Evolutionary conservation across 1,139 yeast species (phyloP).

Genomic region (Sugiyamaella pinicola): DNA sequence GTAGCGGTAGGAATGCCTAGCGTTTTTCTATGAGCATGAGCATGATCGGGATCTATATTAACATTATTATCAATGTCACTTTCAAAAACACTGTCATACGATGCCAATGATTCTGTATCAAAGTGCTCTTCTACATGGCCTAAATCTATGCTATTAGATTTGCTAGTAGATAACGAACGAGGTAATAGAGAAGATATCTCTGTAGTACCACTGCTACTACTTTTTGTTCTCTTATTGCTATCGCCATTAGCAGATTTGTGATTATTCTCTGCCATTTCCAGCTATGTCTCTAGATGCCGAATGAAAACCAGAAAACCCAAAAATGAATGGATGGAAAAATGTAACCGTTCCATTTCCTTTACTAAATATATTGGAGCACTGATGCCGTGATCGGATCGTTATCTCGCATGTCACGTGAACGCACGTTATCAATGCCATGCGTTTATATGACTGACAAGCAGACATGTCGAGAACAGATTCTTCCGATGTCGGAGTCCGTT

Average conservation of each 20-base stretch:
- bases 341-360: no score
- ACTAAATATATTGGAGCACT: no score
- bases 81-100: constrained; percentile 1
- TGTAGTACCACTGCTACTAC: not conserved
- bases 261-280: not conserved
- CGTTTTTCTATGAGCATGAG: constrained; percentile 14
- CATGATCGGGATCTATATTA: constrained; percentile 8
- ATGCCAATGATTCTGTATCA: constrained; percentile 8
- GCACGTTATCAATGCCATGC: no score
- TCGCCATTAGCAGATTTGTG: not conserved
- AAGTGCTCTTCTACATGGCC: constrained; percentile 7
- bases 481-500: no score
- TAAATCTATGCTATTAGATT: constrained; percentile 1
- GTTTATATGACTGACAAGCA: no score
- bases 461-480: no score
- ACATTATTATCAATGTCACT: constrained; percentile 13
- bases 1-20: constrained; percentile 52
- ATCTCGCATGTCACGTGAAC: no score
- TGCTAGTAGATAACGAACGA: not conserved
- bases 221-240: not conserved
- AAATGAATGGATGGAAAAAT: not conserved
- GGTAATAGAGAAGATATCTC: not conserved
- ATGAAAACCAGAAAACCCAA: no score
- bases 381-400: no score
- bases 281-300: no score